A percentile compares a stretch with the other conserved stretches of the same genome.
Conservation (phyloP, 2,329 filamentous ascomycete species). For the Ceratocystis diversiconidia region DNA sequence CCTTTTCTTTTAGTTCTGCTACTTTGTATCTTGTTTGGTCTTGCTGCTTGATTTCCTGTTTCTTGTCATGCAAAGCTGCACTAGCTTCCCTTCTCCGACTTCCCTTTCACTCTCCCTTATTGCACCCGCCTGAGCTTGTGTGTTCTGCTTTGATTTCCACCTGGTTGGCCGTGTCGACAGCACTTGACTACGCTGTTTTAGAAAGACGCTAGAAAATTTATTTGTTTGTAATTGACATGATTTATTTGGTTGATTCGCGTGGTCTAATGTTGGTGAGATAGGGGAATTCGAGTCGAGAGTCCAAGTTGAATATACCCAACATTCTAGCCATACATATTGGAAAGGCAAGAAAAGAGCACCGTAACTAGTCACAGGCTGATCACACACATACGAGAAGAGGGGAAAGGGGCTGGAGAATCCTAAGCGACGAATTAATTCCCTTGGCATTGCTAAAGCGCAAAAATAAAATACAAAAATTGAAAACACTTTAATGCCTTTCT, state of each 20-base stretch:
- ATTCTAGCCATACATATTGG: background rate
- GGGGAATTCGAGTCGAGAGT: background rate
- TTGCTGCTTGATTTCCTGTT: background rate
- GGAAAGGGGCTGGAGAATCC: background rate
- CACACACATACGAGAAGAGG: background rate
- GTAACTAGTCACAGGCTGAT: background rate
- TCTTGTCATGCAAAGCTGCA: background rate
- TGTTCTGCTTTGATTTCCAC: background rate
- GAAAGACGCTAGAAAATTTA: background rate
- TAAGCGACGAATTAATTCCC: background rate
- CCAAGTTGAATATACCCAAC: background rate
- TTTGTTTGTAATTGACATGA: background rate
- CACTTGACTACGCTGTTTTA: background rate
- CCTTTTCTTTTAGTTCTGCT: background rate
- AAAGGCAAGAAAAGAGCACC: background rate
- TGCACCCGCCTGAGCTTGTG: background rate
- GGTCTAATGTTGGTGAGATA: too few species aligned
- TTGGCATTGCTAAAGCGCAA: background rate
- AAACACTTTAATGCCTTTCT: conserved; percentile 1
- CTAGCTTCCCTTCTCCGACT: background rate
- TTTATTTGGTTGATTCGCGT: too few species aligned
- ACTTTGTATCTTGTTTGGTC: background rate
- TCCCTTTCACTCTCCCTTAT: background rate
- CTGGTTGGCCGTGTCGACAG: background rate
- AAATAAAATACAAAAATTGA: background rate